Evolutionary conservation across 495 filamentous ascomycete species (phyloP), one percentile per base, ranked within the genome.

Genomic region (Hypoxylon subgilvum): DNA sequence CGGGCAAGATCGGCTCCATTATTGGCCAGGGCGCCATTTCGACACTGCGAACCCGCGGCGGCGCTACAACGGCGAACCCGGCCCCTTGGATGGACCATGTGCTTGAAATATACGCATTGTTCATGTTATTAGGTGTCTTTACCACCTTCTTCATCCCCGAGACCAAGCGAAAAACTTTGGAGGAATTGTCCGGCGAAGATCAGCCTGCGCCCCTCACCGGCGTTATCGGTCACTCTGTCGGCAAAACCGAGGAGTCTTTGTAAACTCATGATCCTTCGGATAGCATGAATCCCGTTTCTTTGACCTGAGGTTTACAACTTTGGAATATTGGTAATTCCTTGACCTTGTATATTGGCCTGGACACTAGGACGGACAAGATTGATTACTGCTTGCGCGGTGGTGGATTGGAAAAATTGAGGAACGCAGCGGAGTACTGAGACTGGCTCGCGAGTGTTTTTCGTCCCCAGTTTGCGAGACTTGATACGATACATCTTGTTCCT

Each of bases 1-100:
- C 86, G 2, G 92, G 92, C 30, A 96, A 96, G 68, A 68, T 95
- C 18, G 91, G 92, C 18, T 87, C 89, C 59, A 94, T 90, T 70
- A 76, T 76, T 65, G 76, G 74, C 44, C 79, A 82, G 70, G 74
- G 79, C 46, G 76, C 79, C 59, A 81, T 82, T 54, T 73, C 76
- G 10, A 79, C 75, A 5, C 75, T 84, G 14, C 72, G 80, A n/a
- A 77, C 73, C 4, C 54, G 65, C 1, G 79, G 79, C 14, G 73
- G 63, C 45, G 69, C 73, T 0, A 8, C 23, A 8, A 71, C 13
- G 68, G 54, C 0, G 76, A 79, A 39, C 48, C 70, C 1, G 74
- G 69, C 55, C 87, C 87, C 1, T n/a, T 91, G 88, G 88, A 76
- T 91, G 64, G 84, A 91, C 73, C 87, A 91, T 69, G 84, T 91